These are phyloP conservation scores for Saccharomyces uvarum DNA, from an alignment of 1,139 yeast species.

Conservation along the genomic window DNA sequence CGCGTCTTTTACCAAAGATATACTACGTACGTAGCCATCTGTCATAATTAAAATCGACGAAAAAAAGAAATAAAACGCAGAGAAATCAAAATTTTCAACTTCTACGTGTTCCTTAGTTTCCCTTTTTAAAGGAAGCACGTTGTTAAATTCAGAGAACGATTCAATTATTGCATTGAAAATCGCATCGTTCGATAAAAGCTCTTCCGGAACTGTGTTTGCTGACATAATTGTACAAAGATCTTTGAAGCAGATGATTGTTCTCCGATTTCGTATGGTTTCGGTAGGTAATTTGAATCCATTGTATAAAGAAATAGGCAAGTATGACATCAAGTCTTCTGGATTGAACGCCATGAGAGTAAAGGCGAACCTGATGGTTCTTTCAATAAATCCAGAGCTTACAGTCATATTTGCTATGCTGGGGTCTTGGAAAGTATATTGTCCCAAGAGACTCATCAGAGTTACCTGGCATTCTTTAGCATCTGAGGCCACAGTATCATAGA, in stretches of 20 bases:
- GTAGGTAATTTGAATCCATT: constrained; percentile 38
- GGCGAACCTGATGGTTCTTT: constrained; percentile 24
- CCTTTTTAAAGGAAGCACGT: constrained; percentile 65
- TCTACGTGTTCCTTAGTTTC: constrained; percentile 82
- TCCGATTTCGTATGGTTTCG: constrained; percentile 61
- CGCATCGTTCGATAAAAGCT: constrained; percentile 35
- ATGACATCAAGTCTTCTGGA: constrained; percentile 58
- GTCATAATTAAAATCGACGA: constrained; percentile 52
- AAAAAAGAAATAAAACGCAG: constrained; percentile 65
- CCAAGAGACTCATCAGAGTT: constrained; percentile 63
- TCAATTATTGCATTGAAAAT: constrained; percentile 47
- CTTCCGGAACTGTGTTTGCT: constrained; percentile 51
- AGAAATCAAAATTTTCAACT: constrained; percentile 81
- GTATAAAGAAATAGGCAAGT: constrained; percentile 50
- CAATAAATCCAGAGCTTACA: constrained; percentile 48
- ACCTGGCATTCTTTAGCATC: constrained; percentile 79
- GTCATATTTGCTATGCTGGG: constrained; percentile 71
- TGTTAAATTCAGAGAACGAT: constrained; percentile 64
- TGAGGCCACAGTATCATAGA: constrained; percentile 54
- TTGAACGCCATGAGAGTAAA: constrained; percentile 55
- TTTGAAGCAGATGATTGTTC: constrained; percentile 78
- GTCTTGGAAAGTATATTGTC: constrained; percentile 83
- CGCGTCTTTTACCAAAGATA: constrained; percentile 22
- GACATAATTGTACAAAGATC: constrained; percentile 75
- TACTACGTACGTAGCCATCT: constrained; percentile 42